A percentile compares a stretch with the other conserved stretches of the same genome.
phyloP scores from a whole-genome alignment of 2,329 filamentous ascomycete genomes.

The Lasiodiplodia sp. region DNA sequence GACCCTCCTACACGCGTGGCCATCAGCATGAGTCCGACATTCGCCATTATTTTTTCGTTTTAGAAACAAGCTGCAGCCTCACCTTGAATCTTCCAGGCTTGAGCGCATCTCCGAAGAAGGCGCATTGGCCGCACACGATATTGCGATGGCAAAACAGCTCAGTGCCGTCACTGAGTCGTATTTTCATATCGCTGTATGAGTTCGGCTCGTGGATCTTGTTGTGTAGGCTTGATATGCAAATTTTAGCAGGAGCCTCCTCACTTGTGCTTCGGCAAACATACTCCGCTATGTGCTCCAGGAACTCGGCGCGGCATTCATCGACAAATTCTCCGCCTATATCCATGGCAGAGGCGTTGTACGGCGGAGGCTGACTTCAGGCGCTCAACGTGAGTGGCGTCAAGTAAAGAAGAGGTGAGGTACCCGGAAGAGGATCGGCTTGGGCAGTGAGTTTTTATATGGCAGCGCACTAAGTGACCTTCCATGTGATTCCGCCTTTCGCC shows the following conservation, averaged over 20 bases:
- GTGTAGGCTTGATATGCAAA: background rate
- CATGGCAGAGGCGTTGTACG: no score
- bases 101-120: background rate
- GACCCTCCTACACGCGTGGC: background rate
- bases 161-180: background rate
- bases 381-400: no score
- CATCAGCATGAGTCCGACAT: background rate
- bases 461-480: no score
- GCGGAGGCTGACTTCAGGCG: no score
- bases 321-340: background rate
- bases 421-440: no score
- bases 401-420: no score
- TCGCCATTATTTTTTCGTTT: background rate
- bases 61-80: background rate
- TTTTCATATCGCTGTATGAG: background rate
- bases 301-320: fast-evolving
- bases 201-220: background rate
- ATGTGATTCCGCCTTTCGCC: no score
- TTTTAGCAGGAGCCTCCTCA: background rate
- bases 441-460: no score
- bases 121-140: background rate
- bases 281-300: background rate
- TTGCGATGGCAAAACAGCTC: background rate
- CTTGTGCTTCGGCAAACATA: background rate
- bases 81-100: background rate